phyloP scores from a whole-genome alignment of 306 rosid species.

The Alnus glutinosa region DNA sequence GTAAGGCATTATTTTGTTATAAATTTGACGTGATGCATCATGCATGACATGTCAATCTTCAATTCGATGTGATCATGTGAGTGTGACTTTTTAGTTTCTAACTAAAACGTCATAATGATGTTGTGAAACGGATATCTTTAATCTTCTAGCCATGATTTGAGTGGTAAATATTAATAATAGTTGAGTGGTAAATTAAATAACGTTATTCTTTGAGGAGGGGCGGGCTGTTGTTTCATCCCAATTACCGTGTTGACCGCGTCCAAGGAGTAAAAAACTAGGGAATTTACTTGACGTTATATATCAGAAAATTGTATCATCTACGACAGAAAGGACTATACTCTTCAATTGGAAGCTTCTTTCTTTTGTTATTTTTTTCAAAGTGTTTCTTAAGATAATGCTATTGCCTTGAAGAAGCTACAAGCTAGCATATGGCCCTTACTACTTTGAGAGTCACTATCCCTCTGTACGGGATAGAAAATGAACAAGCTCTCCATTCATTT shows the following conservation, averaged over 20 bases:
- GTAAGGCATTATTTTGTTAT: background rate
- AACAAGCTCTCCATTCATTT: slow-evolving; percentile 19
- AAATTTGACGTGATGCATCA: background rate
- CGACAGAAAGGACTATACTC: background rate
- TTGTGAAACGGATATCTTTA: background rate
- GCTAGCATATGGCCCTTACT: slow-evolving; percentile 31
- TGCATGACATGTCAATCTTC: background rate
- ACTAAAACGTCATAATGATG: background rate
- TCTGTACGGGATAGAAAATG: slow-evolving; percentile 35
- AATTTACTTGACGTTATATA: too few relatives aligned
- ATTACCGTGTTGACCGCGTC: background rate
- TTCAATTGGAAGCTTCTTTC: background rate
- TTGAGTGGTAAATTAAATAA: too few relatives aligned
- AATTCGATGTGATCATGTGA: background rate
- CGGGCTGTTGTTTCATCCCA: background rate
- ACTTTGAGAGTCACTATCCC: slow-evolving; percentile 35
- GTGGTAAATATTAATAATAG: too few relatives aligned
- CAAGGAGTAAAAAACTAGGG: background rate
- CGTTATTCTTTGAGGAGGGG: too few relatives aligned
- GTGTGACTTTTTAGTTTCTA: background rate
- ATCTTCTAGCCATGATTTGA: background rate
- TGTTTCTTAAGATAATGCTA: slow-evolving; percentile 31
- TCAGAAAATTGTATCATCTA: too few relatives aligned
- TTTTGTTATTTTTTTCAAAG: background rate
- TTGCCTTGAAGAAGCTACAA: slow-evolving; percentile 32